These are phyloP conservation scores for Rhodotorula paludigena DNA, from an alignment of 768 basidiomycete genomes.

Conservation along the genomic window DNA sequence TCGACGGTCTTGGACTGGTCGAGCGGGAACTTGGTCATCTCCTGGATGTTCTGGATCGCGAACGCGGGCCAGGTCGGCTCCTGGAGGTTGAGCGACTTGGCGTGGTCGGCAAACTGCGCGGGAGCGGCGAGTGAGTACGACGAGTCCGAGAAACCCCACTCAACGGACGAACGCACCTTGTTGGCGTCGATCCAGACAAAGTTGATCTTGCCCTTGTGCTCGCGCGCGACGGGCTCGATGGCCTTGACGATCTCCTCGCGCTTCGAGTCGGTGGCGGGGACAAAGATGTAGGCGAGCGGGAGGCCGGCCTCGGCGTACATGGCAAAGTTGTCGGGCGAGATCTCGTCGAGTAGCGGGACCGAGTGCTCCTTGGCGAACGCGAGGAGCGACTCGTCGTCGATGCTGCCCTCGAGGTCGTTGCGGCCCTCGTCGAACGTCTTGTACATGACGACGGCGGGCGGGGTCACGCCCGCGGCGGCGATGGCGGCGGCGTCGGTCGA, in stretches of 20 bases:
- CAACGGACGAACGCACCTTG: conserved; percentile 50
- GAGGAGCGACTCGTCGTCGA: conserved; percentile 38
- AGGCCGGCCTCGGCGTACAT: conserved; percentile 72
- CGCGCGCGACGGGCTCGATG: conserved; percentile 69
- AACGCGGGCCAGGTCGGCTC: conserved; percentile 89
- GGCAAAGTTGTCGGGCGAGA: conserved; percentile 88
- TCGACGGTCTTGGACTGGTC: conserved; percentile 60
- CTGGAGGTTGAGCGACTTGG: conserved; percentile 79
- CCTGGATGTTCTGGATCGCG: conserved; percentile 77
- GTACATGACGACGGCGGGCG: conserved; percentile 85
- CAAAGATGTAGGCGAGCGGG: conserved; percentile 90
- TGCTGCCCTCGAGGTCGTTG: conserved; percentile 44
- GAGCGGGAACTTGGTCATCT: conserved; percentile 83
- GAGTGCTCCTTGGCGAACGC: conserved; percentile 59
- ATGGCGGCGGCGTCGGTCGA: conserved; percentile 61
- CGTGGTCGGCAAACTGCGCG: conserved; percentile 77
- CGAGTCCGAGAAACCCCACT: not conserved
- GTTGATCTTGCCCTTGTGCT: conserved; percentile 81
- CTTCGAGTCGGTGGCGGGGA: conserved; percentile 66
- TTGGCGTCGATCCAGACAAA: conserved; percentile 97
- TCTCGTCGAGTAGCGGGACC: conserved; percentile 83
- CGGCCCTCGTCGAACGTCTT: conserved; percentile 82
- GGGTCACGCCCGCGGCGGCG: conserved; percentile 62
- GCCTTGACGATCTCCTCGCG: conserved; percentile 63
- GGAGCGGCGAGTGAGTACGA: not conserved